Evolutionary conservation across 139 green algal genomes (phyloP).

Genomic region (Choricystis sp.): DNA sequence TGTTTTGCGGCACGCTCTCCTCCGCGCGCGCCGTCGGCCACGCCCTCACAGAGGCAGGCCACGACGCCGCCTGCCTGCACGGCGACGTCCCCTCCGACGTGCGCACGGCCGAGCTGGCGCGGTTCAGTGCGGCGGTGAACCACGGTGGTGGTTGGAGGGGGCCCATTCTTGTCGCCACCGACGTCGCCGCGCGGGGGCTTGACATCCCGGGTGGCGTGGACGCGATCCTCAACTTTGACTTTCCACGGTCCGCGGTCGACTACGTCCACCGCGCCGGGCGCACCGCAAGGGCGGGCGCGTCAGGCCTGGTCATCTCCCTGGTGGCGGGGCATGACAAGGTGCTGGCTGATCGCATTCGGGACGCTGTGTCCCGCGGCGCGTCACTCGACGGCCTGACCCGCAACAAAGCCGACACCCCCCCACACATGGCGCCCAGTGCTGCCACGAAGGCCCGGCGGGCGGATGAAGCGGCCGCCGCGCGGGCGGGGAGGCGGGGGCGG

Average conservation of each 20-base stretch:
- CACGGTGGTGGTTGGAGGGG: background rate
- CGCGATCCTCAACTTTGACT: constrained; percentile 97
- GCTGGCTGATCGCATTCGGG: constrained; percentile 58
- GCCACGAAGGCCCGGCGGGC: constrained; percentile 16
- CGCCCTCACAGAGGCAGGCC: constrained; percentile 40
- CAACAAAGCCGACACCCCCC: constrained; percentile 28
- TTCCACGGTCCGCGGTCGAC: constrained; percentile 74
- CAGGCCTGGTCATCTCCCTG: constrained; percentile 48
- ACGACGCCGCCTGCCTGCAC: constrained; percentile 78
- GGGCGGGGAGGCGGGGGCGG: constrained; percentile 6
- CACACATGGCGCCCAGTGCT: constrained; percentile 33
- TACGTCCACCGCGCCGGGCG: constrained; percentile 83
- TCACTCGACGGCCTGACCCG: constrained; percentile 52
- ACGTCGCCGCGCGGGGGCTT: constrained; percentile 85
- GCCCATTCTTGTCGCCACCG: constrained; percentile 77
- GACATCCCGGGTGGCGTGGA: constrained; percentile 81
- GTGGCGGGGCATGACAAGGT: constrained; percentile 46
- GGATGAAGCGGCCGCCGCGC: constrained; percentile 12
- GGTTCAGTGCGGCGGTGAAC: constrained; percentile 12
- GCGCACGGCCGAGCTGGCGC: constrained; percentile 13
- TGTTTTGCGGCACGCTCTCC: constrained; percentile 86
- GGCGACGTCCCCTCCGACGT: constrained; percentile 44
- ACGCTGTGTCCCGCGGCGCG: constrained; percentile 41
- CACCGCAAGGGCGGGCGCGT: constrained; percentile 63
- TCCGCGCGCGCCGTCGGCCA: constrained; percentile 62